These are phyloP conservation scores for Carnegiea gigantea DNA, from an alignment of 179 eudicot species.

Conservation along the genomic window DNA sequence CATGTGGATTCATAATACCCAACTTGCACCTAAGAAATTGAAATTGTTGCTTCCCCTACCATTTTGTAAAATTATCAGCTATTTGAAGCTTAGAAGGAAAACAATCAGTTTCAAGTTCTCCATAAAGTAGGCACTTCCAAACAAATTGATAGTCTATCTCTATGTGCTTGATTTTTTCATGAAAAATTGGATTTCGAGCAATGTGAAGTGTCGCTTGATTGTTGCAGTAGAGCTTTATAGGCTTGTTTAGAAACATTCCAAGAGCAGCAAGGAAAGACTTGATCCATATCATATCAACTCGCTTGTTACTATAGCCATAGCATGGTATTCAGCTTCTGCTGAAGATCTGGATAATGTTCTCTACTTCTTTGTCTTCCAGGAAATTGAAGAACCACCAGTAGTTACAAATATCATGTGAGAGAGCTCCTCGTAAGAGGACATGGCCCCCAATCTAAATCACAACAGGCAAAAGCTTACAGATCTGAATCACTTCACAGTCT, in stretches of 20 bases:
- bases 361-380: neutral
- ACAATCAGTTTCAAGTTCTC: neutral
- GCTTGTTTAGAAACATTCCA: neutral
- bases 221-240: neutral
- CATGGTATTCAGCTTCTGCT: neutral
- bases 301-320: neutral
- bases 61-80: neutral
- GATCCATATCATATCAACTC: neutral
- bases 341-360: neutral
- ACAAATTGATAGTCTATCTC: conserved; percentile 4
- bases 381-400: too few relatives aligned
- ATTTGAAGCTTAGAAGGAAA: neutral
- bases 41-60: neutral
- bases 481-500: too few relatives aligned
- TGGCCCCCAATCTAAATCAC: too few relatives aligned
- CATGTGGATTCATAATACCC: neutral
- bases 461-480: too few relatives aligned
- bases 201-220: neutral
- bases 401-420: too few relatives aligned
- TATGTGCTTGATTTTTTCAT: neutral
- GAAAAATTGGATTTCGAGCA: neutral
- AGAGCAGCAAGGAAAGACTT: neutral
- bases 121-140: neutral
- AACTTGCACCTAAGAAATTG: neutral
- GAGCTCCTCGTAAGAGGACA: too few relatives aligned